Percentiles rank a stretch among this genome's conserved stretches.
phyloP scores from a whole-genome alignment of 805 yeast species.

The Saturnispora serradocipensis region DNA sequence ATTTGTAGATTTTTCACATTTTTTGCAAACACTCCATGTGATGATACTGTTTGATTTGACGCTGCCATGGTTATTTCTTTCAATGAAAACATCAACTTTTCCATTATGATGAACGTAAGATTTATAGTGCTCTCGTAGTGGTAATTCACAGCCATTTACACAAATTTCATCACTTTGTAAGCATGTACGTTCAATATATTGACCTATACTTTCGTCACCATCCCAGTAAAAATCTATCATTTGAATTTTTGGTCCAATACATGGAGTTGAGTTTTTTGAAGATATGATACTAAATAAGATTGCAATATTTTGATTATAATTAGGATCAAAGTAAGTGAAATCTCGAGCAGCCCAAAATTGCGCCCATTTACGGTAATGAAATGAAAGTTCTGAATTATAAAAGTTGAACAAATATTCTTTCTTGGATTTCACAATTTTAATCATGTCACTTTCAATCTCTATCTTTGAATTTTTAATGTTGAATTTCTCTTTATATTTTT shows the following conservation, averaged over 20 bases:
- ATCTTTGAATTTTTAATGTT: constrained; percentile 13
- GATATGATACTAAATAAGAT: constrained; percentile 77
- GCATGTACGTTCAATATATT: constrained; percentile 73
- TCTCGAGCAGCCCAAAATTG: constrained; percentile 36
- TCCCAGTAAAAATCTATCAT: constrained; percentile 85
- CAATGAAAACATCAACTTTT: constrained; percentile 69
- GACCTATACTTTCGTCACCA: constrained; percentile 83
- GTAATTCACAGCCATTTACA: constrained; percentile 72
- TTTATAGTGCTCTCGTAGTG: constrained; percentile 64
- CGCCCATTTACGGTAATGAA: constrained; percentile 59
- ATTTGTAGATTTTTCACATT: constrained; percentile 68
- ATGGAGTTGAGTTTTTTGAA: constrained; percentile 78
- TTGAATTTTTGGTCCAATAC: constrained; percentile 82
- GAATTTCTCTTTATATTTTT: constrained; percentile 2
- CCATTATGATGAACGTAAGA: constrained; percentile 86
- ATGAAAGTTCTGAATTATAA: constrained; percentile 23
- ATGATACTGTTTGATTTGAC: constrained; percentile 60
- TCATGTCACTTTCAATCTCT: constrained; percentile 22
- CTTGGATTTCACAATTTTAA: constrained; percentile 30
- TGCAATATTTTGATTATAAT: constrained; percentile 68
- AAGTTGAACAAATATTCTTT: constrained; percentile 22
- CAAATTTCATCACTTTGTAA: constrained; percentile 60
- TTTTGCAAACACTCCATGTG: constrained; percentile 88
- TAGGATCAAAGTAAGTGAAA: constrained; percentile 52
- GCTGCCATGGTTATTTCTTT: constrained; percentile 46